These are phyloP conservation scores for Alternaria panax DNA, from an alignment of 2,329 filamentous ascomycete genomes.

Conservation along the genomic window DNA sequence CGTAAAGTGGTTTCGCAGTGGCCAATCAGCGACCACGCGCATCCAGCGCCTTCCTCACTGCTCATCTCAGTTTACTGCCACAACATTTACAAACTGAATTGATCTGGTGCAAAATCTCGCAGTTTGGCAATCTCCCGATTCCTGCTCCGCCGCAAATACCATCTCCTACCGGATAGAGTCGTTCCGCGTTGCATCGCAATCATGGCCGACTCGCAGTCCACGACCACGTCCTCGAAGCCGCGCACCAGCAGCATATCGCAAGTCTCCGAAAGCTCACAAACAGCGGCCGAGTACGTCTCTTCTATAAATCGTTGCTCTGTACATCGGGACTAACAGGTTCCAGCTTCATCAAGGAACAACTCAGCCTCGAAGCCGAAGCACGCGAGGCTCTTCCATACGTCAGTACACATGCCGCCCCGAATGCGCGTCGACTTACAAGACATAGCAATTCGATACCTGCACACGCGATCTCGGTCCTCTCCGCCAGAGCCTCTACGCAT, in stretches of 20 bases:
- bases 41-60: conserved; percentile 11
- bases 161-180: not conserved
- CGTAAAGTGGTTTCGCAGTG: conserved; percentile 28
- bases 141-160: not conserved
- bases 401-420: conserved; percentile 44
- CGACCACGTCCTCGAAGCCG: conserved; percentile 33
- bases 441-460: conserved; percentile 88
- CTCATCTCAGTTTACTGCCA: not conserved
- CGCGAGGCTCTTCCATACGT: conserved; percentile 95
- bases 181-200: conserved; percentile 1
- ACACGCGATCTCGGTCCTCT: conserved; percentile 88
- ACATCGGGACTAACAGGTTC: not conserved
- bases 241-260: conserved; percentile 53
- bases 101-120: not conserved
- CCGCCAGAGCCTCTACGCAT: conserved; percentile 89
- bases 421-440: conserved; percentile 19
- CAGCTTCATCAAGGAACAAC: conserved; percentile 87
- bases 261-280: conserved; percentile 61
- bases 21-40: conserved; percentile 24
- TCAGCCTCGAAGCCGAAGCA: conserved; percentile 91
- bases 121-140: too few species aligned
- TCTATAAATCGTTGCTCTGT: too few species aligned
- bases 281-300: conserved; percentile 56
- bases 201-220: conserved; percentile 41
- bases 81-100: not conserved